Conservation (phyloP, 805 yeast genomes). For the Saturnispora halmiae region DNA sequence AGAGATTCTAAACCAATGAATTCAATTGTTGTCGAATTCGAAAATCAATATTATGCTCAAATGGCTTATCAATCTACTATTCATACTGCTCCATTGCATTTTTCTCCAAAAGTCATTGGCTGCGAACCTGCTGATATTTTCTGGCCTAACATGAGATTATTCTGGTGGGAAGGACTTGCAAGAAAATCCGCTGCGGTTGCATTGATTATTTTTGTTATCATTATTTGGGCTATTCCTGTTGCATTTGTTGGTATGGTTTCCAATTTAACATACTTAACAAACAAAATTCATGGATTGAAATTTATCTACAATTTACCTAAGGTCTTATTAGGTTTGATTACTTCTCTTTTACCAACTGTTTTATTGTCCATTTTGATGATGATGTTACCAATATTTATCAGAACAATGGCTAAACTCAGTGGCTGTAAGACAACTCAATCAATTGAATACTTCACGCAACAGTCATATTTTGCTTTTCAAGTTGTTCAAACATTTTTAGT, state of each 20-base stretch:
- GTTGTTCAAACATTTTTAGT: conserved; percentile 64
- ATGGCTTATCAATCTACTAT: conserved; percentile 55
- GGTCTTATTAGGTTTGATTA: conserved; percentile 49
- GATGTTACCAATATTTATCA: conserved; percentile 54
- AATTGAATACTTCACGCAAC: conserved; percentile 57
- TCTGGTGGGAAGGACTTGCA: conserved; percentile 68
- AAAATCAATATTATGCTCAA: conserved; percentile 67
- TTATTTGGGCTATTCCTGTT: conserved; percentile 71
- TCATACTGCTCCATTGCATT: conserved; percentile 57
- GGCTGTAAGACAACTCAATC: conserved; percentile 51
- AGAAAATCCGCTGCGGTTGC: conserved; percentile 45
- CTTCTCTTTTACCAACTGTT: conserved; percentile 61
- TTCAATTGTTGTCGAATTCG: conserved; percentile 72
- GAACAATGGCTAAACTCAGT: conserved; percentile 49
- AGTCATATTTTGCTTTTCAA: conserved; percentile 59
- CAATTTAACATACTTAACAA: conserved; percentile 53
- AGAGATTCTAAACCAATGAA: conserved; percentile 54
- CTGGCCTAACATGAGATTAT: conserved; percentile 68
- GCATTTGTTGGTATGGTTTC: conserved; percentile 72
- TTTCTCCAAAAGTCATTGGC: conserved; percentile 54
- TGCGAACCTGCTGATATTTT: conserved; percentile 52
- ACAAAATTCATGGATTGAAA: conserved; percentile 43
- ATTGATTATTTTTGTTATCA: conserved; percentile 45
- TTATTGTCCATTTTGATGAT: conserved; percentile 58
- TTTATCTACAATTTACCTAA: conserved; percentile 51